Percentiles rank a stretch among this genome's conserved stretches.
These are phyloP conservation scores for Penicillium coffeae DNA, from an alignment of 495 filamentous ascomycete species.

Conservation along the genomic window DNA sequence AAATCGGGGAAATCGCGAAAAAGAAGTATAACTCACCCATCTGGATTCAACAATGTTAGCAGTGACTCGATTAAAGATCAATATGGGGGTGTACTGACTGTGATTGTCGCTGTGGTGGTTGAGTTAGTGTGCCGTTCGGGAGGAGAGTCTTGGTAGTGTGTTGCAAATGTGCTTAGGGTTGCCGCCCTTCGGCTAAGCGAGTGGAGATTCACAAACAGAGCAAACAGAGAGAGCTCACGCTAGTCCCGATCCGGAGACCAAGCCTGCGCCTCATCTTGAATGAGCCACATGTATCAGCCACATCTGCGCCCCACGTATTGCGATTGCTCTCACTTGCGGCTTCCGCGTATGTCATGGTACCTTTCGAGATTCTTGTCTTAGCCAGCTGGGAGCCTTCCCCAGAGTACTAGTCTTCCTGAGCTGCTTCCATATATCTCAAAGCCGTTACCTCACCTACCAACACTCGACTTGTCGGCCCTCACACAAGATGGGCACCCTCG, in stretches of 20 bases:
- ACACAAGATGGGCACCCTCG: constrained; percentile 57
- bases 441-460: too few species aligned
- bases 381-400: neutral
- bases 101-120: constrained; percentile 54
- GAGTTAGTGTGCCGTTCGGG: constrained; percentile 38
- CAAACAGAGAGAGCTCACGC: constrained; percentile 18
- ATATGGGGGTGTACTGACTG: constrained; percentile 40
- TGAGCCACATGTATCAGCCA: constrained; percentile 5
- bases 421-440: too few species aligned
- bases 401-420: too few species aligned
- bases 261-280: constrained; percentile 12
- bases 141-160: constrained; percentile 45
- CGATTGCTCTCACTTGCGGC: neutral
- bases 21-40: constrained; percentile 52
- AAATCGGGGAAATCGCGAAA: constrained; percentile 17
- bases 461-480: too few species aligned
- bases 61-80: constrained; percentile 14
- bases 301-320: constrained; percentile 1
- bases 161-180: constrained; percentile 47
- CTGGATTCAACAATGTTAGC: constrained; percentile 38
- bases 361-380: too few species aligned
- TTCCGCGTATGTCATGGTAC: neutral
- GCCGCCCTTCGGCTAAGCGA: constrained; percentile 48
- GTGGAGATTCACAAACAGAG: constrained; percentile 11
- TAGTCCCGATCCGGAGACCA: constrained; percentile 20